Evolutionary conservation across 2,329 filamentous ascomycete genomes (phyloP), one percentile per base, ranked within the genome.

Genomic region (Aureobasidium lini): DNA sequence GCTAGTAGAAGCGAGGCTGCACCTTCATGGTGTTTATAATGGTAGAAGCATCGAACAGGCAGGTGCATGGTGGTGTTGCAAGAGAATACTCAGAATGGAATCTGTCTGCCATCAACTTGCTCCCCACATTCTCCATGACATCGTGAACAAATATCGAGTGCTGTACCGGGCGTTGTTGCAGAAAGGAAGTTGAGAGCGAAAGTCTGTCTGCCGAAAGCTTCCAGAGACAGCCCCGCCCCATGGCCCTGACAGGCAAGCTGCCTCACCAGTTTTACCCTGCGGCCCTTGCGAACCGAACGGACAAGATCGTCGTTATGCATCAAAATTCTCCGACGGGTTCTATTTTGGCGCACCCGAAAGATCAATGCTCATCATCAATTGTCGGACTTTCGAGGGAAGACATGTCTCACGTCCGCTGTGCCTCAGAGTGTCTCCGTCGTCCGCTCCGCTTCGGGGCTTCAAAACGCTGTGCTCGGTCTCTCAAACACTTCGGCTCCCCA

Each of bases 401-500:
- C 34, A 31, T 57, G 42, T 36, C 52, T 56, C 52, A 46, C 43
- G 31, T 57, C 54, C 43, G 34, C 54, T 40, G 54, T 34, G 31
- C 54, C 29, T 54, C 15, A 34, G 37, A 15, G 42, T 36, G 42
- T 32, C 42, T 15, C 54, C 43, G n/a, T 18, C 9, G 54, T 48
- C 54, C 54, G 54, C 42, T 57, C 52, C 52, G 54, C 43, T 39
- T 57, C 43, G 54, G 54, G 42, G 23, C 29, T 56, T 37, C 40
- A n/a, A 23, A 37, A 46, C 37, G 50, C 50, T 43, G 37, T 54
- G 50, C 32, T 57, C 52, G 52, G 52, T 57, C 39, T 57, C 52
- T 46, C 52, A 37, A 48, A 57, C 43, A 47, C n/a, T 40, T 57
- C 54, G 54, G 54, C 54, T 57, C 54, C 54, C 54, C 54, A 57